Evolutionary conservation across 2,329 filamentous ascomycete species (phyloP), one percentile per base, ranked within the genome.

Genomic region (Phaeosphaeriaceae sp.): DNA sequence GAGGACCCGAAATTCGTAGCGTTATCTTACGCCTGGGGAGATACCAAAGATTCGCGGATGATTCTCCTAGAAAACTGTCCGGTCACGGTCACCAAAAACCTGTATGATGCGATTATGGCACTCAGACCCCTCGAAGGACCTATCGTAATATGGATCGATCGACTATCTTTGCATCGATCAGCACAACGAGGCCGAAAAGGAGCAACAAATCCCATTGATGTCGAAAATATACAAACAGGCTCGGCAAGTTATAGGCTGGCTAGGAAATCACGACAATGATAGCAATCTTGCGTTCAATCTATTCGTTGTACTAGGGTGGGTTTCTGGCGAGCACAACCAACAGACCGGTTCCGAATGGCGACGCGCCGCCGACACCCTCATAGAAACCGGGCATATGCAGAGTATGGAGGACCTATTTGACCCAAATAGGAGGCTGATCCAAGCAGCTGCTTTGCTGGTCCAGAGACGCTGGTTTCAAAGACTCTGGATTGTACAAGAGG

Each of bases 1-100:
- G 32, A 34, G 26, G 16, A 47, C 18, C 49, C 44, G 28, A 34
- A 40, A 20, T 50, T 46, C 42, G 23, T 36, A 23, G 48, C 42
- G 7, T 17, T 50, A 37, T 50, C 47, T 12, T 50, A 50, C 29
- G 47, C 29, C 35, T 50, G 48, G 42, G 42, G 48, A 29, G 17
- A 50, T 42, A 12, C 42, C 30, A 50, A 42, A 3, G 42, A 46
- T 41, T 17, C 28, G 28, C 30, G 46, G n/a, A 42, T 42, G 11
- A 46, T 50, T 15, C 30, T 46, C 20, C 12, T 50, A 11, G 48
- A 42, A 40, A 42, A 46, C 18, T 21, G 20, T 30, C 32, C 42
- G 13, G 35, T 50, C 18, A 20, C 28, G 42, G 42, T 50, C 12
- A 50, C 42, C 17, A 20, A 18, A 35, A 46, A 46, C 30, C 20